Evolutionary conservation across 148 eudicot species (phyloP), one percentile per base, ranked within the genome.

Genomic region (Linanthus parryae): DNA sequence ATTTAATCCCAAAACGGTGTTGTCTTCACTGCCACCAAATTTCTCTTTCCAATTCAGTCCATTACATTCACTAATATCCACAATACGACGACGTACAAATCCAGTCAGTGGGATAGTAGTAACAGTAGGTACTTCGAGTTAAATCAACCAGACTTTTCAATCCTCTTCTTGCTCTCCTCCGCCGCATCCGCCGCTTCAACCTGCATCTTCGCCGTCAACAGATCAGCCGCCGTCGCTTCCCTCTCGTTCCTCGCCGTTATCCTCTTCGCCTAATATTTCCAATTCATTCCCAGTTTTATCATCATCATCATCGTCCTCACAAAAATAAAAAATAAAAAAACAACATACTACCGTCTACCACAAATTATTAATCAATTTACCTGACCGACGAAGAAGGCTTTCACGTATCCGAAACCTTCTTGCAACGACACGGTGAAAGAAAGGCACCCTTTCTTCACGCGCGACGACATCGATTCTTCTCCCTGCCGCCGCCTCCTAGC

Each of bases 171-270:
- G n/a, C n/a, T n/a, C n/a, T 61, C 54, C 50, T 78, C 88, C 5
- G 88, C 84, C 22, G 65, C 71, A 64, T 78, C 73, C 18, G 84
- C 63, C 16, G 81, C 88, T 18, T 72, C 74, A 34, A 82, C 88
- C 38, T 82, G 84, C 84, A 74, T 78, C 56, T 73, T 75, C 1
- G 84, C 39, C 11, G 55, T 52, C 47, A 57, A 59, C 5, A 82
- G 23, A 34, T 82, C 81, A 41, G 81, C 88, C 22, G 46, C 69
- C 11, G 66, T 41, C 6, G 76, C 70, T 67, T 78, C 81, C 52
- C 58, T 64, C 68, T 82, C 84, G 25, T 57, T 78, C 56, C 30
- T 82, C 21, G 88, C 88, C 17, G 37, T 57, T 65, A 78, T 8
- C 56, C 19, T 57, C 64, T 72, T 74, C 23, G 48, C 59, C 77